Evolutionary conservation across 768 basidiomycete genomes (phyloP).

Genomic region (Suillus ampliporus): DNA sequence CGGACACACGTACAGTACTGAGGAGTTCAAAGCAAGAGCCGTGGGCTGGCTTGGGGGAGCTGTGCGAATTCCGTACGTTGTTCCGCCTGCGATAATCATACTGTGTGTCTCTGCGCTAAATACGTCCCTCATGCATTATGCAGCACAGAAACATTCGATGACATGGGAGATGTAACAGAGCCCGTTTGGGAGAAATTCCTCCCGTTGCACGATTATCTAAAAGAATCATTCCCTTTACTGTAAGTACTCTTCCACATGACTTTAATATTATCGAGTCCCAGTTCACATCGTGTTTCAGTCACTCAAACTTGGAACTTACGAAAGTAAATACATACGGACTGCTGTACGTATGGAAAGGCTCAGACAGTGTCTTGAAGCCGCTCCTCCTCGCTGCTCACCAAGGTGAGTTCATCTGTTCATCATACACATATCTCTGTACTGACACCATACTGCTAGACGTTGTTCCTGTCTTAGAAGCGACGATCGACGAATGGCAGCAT

Average conservation of each 20-base stretch:
- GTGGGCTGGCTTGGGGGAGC: conserved; percentile 46
- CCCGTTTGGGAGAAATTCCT: conserved; percentile 61
- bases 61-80: conserved; percentile 47
- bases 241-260: conserved; percentile 36
- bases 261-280: too few species aligned
- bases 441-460: conserved; percentile 48
- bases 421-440: not conserved
- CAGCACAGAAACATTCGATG: conserved; percentile 59
- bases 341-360: conserved; percentile 75
- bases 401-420: conserved; percentile 36
- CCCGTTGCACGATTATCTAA: conserved; percentile 61
- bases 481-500: conserved; percentile 57
- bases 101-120: not conserved
- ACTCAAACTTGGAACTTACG: conserved; percentile 41
- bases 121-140: conserved; percentile 23
- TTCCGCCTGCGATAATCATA: not conserved
- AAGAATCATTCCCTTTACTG: conserved; percentile 64
- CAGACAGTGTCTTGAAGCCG: conserved; percentile 60
- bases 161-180: conserved; percentile 52
- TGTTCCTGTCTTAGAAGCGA: conserved; percentile 60
- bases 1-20: conserved; percentile 34
- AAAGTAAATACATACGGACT: conserved; percentile 81
- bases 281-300: conserved; percentile 42
- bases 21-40: conserved; percentile 41
- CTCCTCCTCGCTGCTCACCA: conserved; percentile 72